These are phyloP conservation scores for Trichoderma pleuroti DNA, from an alignment of 2,329 filamentous ascomycete species.

Conservation along the genomic window DNA sequence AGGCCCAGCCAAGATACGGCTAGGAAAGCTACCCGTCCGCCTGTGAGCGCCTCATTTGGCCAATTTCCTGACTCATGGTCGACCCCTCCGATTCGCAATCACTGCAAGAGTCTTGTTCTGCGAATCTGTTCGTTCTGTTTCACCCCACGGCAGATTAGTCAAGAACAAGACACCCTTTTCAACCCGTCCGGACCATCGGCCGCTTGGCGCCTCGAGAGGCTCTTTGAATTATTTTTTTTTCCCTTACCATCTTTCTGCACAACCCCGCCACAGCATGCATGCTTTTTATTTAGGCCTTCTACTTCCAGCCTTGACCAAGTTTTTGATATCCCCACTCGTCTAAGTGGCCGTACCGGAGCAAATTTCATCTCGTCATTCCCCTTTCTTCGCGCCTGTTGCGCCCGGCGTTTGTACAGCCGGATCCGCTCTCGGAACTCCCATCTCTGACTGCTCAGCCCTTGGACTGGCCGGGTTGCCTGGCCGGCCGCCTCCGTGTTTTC, in stretches of 20 bases:
- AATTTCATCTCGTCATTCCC: conserved; percentile 32
- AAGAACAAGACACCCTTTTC: not conserved
- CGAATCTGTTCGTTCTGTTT: not conserved
- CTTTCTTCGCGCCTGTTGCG: conserved; percentile 21
- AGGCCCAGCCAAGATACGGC: not conserved
- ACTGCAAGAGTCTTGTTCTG: not conserved
- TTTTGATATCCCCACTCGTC: conserved; percentile 27
- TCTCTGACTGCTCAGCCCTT: conserved; percentile 24
- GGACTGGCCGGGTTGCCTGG: conserved; percentile 16
- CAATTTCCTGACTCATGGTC: not conserved
- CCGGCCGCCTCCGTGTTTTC: conserved; percentile 30
- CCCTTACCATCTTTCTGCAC: not conserved
- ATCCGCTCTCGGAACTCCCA: conserved; percentile 30
- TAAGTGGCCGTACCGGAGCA: conserved; percentile 28
- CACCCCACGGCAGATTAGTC: not conserved
- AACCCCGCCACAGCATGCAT: conserved; percentile 13
- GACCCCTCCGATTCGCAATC: not conserved
- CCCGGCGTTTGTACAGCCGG: conserved; percentile 18
- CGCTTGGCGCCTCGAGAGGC: not conserved
- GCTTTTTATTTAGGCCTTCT: conserved; percentile 6
- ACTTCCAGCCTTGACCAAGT: conserved; percentile 14
- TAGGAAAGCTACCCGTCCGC: not conserved
- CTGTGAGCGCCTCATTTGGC: not conserved
- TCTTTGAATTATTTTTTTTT: not conserved
- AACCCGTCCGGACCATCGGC: not conserved